phyloP scores from a whole-genome alignment of 371 early-diverging fungal genomes.

The Apophysomyces trapeziformis region DNA sequence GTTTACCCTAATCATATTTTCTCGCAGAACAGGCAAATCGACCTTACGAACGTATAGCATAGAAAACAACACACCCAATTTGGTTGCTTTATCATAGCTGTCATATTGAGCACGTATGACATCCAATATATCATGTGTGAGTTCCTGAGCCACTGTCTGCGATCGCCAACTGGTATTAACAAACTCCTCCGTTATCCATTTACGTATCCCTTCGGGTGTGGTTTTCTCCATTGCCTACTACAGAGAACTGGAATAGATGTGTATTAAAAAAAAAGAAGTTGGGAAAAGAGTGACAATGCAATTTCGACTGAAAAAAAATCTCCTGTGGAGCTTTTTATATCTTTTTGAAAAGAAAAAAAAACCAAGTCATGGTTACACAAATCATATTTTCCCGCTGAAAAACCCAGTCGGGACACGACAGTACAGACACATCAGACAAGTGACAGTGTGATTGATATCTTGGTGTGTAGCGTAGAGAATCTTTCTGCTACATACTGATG shows the following conservation, averaged over 20 bases:
- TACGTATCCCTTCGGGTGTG: conserved; percentile 30
- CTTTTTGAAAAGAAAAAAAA: conserved; percentile 8
- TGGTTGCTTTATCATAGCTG: conserved; percentile 25
- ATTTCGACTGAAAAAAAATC: conserved; percentile 18
- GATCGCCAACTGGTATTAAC: conserved; percentile 35
- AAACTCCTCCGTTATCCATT: conserved; percentile 33
- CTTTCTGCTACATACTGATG: no score
- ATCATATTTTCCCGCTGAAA: background rate
- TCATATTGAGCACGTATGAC: conserved; percentile 24
- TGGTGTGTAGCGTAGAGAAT: no score
- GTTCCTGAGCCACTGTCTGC: conserved; percentile 32
- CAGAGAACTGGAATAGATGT: conserved; percentile 16
- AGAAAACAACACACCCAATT: conserved; percentile 22
- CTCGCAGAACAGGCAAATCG: conserved; percentile 14
- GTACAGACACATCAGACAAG: no score
- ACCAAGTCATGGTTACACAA: conserved; percentile 11
- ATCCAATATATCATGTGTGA: conserved; percentile 35
- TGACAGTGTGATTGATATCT: no score
- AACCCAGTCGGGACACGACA: no score
- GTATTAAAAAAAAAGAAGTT: conserved; percentile 19
- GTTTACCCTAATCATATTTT: conserved; percentile 20
- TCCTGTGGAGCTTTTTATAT: conserved; percentile 2
- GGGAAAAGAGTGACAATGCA: conserved; percentile 10
- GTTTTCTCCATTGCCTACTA: conserved; percentile 32
- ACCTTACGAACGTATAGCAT: conserved; percentile 23